Evolutionary conservation across 176 grass and related monocot species (phyloP), one percentile per base, ranked within the genome.

Genomic region (Cenchrus fungigraminus): DNA sequence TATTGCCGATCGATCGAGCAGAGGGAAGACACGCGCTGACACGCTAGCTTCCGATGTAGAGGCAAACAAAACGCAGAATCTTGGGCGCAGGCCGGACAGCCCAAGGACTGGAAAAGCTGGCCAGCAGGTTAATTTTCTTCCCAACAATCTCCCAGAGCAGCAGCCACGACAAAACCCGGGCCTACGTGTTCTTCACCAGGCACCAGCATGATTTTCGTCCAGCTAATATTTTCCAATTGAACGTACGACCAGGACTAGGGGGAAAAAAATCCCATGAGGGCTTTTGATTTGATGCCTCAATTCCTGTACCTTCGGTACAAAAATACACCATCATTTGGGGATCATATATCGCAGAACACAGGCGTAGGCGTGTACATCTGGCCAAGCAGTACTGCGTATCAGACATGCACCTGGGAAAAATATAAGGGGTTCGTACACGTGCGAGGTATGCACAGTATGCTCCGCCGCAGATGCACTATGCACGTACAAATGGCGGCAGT

Each of bases 31-130:
- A 6, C 34, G 12, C 17, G 15, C 65, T n/a, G 51, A n/a, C 34
- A 4, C 15, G 61, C 78, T 80, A 67, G 78, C 63, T 80, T 80
- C 47, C 64, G 63, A 20, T 20, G 15, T 6, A 37, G 56, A 65
- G 19, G 28, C 43, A 47, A 79, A 85, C 55, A 62, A 79, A 71
- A 6, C 54, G 52, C 66, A 63, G 56, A 86, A 86, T 61, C 66
- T 79, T 62, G 65, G 53, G 74, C 9, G 67, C 22, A 17, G 59
- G 69, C 69, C n/a, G 44, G 44, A 14, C 58, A 64, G 12, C 16
- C 37, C 75, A 8, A 32, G 29, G 65, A 22, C 43, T 12, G 31
- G 20, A 25, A 20, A 77, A 85, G 15, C 22, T 20, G 22, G 0
- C 25, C 44, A 11, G 4, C 37, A 40, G 37, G 37, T 40, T 40